Base-by-base conservation (phyloP, 192 early-diverging fungal genomes). In the Dispira parvispora region DNA sequence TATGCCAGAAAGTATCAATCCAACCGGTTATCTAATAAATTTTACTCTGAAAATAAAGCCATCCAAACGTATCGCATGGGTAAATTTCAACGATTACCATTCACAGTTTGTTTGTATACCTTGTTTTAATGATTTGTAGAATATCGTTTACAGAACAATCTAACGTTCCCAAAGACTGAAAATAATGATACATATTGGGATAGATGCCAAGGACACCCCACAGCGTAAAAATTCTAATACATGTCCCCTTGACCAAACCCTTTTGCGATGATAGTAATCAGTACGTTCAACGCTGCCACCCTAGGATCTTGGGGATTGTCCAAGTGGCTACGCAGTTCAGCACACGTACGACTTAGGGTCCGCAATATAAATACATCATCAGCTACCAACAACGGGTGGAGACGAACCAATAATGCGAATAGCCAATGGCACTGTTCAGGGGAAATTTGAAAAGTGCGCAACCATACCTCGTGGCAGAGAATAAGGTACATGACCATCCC, bases 351-450 rank as follows among this genome's bases (percentile, higher is more conserved):
- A 25, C 53, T 10, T 21, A 55, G 53, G 1, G 16, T 28, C 21
- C 53, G 53, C 23, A 55, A 25, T 13, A 55, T 28, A 21, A 27
- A 55, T 13, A 55, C 28, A 26, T 55, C 53, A 25, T 55, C 53
- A 21, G 53, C 53, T 3, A 27, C 53, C 25, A 55, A 55, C 25
- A 55, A 28, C 3, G 53, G 53, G 28, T 55, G 25, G 8, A 55
- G 23, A 13, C 53, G 16, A 23, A 55, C 13, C 25, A 55, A 26
- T 26, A 55, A 28, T 21, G 53, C 21, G 25, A 27, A 55, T 55
- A 55, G 13, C 53, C 53, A 55, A 28, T 55, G 14, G 23, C 53
- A 55, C 21, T 55, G 49, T 4, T 50, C 32, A 38, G 32, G 32
- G 32, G 32, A 38, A 38, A 38, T 38, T 38, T 38, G 32, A 6